A percentile compares a stretch with the other conserved stretches of the same genome.
phyloP scores from a whole-genome alignment of 495 filamentous ascomycete species.

The Xylaria flabelliformis region DNA sequence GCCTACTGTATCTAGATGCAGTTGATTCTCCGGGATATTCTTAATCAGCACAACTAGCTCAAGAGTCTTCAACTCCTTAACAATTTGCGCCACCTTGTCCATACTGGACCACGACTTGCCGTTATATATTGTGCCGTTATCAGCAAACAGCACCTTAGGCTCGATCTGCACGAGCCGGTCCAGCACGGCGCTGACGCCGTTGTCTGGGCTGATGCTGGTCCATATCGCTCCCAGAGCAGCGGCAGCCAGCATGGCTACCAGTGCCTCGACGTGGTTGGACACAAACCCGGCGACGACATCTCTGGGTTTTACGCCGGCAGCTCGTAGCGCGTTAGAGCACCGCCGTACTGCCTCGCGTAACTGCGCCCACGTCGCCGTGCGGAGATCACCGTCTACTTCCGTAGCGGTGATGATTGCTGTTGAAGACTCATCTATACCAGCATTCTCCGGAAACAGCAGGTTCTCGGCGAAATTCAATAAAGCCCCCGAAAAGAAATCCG shows the following conservation, averaged over 20 bases:
- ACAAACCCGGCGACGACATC: constrained; percentile 82
- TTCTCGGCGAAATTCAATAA: constrained; percentile 92
- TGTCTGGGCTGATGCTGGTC: constrained; percentile 88
- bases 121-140: constrained; percentile 88
- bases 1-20: constrained; percentile 53
- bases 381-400: constrained; percentile 66
- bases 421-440: constrained; percentile 57
- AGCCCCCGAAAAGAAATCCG: constrained; percentile 79
- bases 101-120: constrained; percentile 77
- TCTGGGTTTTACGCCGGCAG: constrained; percentile 69
- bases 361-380: constrained; percentile 76
- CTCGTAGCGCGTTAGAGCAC: constrained; percentile 73
- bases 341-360: constrained; percentile 76
- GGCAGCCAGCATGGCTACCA: constrained; percentile 86
- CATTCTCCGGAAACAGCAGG: constrained; percentile 73
- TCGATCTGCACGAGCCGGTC: constrained; percentile 84
- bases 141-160: constrained; percentile 80
- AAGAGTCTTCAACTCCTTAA: constrained; percentile 63
- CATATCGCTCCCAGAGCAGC: constrained; percentile 85
- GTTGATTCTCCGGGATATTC: constrained; percentile 57
- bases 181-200: constrained; percentile 72
- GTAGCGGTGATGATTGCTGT: constrained; percentile 77
- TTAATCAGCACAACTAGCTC: constrained; percentile 73
- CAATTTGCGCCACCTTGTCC: constrained; percentile 75
- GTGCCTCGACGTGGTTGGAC: constrained; percentile 79